Evolutionary conservation across 139 green algal species (phyloP), one percentile per base, ranked within the genome.

Genomic region (Chlorella sp.): DNA sequence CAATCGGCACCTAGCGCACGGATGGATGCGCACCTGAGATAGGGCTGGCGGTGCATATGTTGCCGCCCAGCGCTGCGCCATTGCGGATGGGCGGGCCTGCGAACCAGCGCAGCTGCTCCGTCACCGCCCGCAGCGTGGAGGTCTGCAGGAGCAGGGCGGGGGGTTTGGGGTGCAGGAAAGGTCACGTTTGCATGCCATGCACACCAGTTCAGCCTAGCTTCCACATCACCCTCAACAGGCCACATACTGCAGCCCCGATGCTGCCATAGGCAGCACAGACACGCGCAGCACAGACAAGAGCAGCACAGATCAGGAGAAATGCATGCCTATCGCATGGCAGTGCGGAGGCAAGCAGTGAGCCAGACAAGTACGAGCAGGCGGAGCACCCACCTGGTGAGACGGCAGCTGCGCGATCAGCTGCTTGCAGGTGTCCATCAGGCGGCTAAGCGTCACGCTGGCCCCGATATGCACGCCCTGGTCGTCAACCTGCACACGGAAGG

Each of bases 91-190:
- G 83, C 34, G 84, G 73, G 34, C 87, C 87, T 30, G 95, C 95
- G 93, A 98, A 98, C 91, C 92, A 98, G 74, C 91, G 85, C 36
- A 99, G 94, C 93, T 99, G 97, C 63, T 96, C 91, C 3, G 91
- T 83, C 39, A 98, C 87, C 9, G 97, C 96, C 11, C 78, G 69
- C 84, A 87, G 65, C 17, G 88, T 89, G 17, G 81, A 84, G 0
- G 91, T 93, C 76, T 82, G 75, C 17, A n/a, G 32, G 3, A 28
- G 5, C 21, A 21, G 21, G 51, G 51, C 51, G 51, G 51, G 51
- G n/a, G n/a, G n/a, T n/a, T n/a, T n/a, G n/a, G n/a, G n/a, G n/a
- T n/a, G n/a, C n/a, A n/a, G n/a, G n/a, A n/a, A n/a, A n/a, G n/a
- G n/a, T n/a, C n/a, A n/a, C n/a, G n/a, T n/a, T n/a, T n/a, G n/a